Evolutionary conservation across 2,329 filamentous ascomycete species (phyloP), one percentile per base, ranked within the genome.

Genomic region (Aspergillus fructus): DNA sequence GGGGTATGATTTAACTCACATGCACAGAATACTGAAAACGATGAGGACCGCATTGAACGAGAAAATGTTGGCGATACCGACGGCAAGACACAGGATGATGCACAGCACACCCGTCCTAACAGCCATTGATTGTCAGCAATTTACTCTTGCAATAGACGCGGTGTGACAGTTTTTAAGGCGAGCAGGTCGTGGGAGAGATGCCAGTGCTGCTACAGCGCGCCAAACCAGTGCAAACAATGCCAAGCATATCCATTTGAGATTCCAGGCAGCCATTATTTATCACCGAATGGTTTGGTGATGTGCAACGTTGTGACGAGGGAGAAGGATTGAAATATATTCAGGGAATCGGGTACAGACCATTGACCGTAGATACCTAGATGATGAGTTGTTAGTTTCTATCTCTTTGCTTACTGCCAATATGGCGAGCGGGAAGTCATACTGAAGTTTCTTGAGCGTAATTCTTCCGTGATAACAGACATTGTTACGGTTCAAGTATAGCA

Each of bases 1-100:
- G 3, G 23, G 33, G 4, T 42, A 12, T 12, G 40, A 17, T 56
- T 53, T 24, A 42, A 74, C 83, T 70, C 72, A 85, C 83, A 85
- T 71, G 73, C 81, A 82, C 52, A 85, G 68, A 54, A 81, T 75
- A 60, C 85, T 84, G 58, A 87, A 86, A 34, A 87, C 76, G 60
- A 89, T 85, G 40, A 86, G 76, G 48, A 84, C 75, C 24, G 62
- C 54, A 62, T 79, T 78, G 64, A 86, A 79, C 65, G 85, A 80
- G 70, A 89, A 88, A 66, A 90, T 83, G 68, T 88, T 88, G 53
- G 86, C 85, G 59, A 89, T 85, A 48, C 87, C 85, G 21, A 90
- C 78, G 17, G 87, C 86, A 64, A 88, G 83, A 71, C 85, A 87
- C 27, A 89, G 79, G 63, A 88, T 72, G 65, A 88, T 85, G 75